Conservation (phyloP, 2,329 filamentous ascomycete genomes). For the Fusarium luffae region DNA sequence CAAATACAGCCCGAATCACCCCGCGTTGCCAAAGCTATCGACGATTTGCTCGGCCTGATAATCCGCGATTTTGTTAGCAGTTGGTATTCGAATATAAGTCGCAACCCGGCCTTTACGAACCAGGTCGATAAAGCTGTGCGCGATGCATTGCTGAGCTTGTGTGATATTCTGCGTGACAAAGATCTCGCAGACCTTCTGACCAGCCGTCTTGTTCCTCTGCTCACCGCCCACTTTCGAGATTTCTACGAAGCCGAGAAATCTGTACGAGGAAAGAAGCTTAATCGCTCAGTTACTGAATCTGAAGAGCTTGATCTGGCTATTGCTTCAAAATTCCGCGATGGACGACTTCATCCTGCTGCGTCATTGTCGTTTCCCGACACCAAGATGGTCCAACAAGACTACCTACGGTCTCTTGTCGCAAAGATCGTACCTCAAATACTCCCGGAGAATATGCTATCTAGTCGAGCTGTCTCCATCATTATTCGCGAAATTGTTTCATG, state of each 20-base stretch:
- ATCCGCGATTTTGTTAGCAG: slow-evolving; percentile 85
- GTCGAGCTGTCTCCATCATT: slow-evolving; percentile 81
- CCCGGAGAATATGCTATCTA: slow-evolving; percentile 78
- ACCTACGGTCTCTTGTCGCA: slow-evolving; percentile 80
- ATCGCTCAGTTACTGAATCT: slow-evolving; percentile 91
- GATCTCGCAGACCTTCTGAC: slow-evolving; percentile 88
- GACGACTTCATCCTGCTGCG: slow-evolving; percentile 87
- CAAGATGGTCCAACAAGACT: slow-evolving; percentile 86
- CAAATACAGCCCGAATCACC: slow-evolving; percentile 81
- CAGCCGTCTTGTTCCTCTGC: slow-evolving; percentile 83
- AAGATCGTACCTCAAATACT: slow-evolving; percentile 80
- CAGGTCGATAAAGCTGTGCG: slow-evolving; percentile 87
- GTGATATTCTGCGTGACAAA: slow-evolving; percentile 76
- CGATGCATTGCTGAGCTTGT: slow-evolving; percentile 74
- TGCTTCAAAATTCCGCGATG: slow-evolving; percentile 91
- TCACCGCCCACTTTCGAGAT: slow-evolving; percentile 89
- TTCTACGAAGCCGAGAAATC: slow-evolving; percentile 90
- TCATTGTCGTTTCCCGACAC: slow-evolving; percentile 85
- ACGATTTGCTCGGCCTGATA: slow-evolving; percentile 80
- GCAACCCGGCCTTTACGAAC: slow-evolving; percentile 81
- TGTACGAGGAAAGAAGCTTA: slow-evolving; percentile 88
- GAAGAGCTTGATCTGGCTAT: slow-evolving; percentile 96
- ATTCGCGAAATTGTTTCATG: slow-evolving; percentile 93
- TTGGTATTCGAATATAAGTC: slow-evolving; percentile 91
- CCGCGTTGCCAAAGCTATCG: slow-evolving; percentile 81